phyloP scores from a whole-genome alignment of 306 rosid species.

The Argentina anserina region DNA sequence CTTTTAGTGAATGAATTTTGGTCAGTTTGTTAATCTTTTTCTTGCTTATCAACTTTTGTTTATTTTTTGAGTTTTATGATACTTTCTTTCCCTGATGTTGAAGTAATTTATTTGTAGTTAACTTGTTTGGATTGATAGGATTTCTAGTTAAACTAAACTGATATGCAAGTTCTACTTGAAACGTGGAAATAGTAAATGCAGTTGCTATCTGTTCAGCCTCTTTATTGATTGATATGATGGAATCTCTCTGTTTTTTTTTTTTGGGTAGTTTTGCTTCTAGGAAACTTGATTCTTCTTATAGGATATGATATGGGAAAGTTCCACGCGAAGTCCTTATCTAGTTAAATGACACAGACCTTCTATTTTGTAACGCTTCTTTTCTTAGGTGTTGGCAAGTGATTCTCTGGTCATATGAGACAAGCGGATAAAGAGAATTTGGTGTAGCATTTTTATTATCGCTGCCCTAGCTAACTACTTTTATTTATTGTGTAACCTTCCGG shows the following conservation, averaged over 20 bases:
- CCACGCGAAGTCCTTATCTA: not conserved
- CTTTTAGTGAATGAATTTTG: constrained; percentile 32
- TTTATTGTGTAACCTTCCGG: too few relatives aligned
- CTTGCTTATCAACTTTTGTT: constrained; percentile 21
- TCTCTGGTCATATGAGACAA: not conserved
- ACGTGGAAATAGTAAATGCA: not conserved
- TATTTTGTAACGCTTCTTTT: not conserved
- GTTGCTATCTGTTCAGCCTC: not conserved
- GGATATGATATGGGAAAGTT: not conserved
- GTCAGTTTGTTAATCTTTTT: constrained; percentile 31
- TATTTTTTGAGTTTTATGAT: constrained; percentile 23
- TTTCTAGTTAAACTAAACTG: not conserved
- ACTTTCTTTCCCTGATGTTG: constrained; percentile 8
- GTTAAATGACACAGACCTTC: not conserved
- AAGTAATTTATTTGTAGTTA: not conserved
- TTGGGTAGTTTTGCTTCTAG: not conserved
- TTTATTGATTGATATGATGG: not conserved
- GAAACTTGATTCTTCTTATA: not conserved
- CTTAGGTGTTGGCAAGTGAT: not conserved
- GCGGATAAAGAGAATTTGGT: constrained; percentile 1
- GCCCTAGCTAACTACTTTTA: not conserved
- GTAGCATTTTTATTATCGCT: not conserved
- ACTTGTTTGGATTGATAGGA: not conserved
- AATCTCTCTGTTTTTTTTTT: not conserved
- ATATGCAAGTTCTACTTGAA: not conserved